Evolutionary conservation across 2,329 filamentous ascomycete genomes (phyloP).

Genomic region (Byssochlamys sp.): DNA sequence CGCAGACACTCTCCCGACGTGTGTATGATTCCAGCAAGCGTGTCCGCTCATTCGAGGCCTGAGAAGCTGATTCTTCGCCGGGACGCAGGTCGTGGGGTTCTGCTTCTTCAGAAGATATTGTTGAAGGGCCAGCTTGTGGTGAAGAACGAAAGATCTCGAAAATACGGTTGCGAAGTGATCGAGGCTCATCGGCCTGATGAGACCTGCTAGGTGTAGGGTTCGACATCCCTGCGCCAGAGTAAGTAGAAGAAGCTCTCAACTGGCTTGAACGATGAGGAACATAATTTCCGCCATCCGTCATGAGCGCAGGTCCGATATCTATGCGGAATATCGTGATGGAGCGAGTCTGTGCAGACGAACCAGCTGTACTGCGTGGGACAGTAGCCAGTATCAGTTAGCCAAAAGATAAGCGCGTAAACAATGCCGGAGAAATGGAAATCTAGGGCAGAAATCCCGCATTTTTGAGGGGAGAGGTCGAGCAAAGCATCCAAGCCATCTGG

Average conservation of each 20-base stretch:
- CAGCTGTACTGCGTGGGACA: conserved; percentile 5
- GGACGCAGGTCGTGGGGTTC: conserved; percentile 2
- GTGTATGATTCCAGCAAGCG: conserved; percentile 32
- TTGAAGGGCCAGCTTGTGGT: conserved; percentile 7
- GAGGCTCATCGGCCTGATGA: conserved; percentile 14
- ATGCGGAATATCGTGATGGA: not conserved
- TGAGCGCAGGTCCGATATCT: not conserved
- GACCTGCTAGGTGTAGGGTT: conserved; percentile 13
- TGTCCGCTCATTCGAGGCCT: conserved; percentile 24
- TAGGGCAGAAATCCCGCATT: not conserved
- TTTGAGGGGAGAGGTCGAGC: not conserved
- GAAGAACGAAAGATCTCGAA: conserved; percentile 21
- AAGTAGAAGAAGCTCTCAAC: conserved; percentile 5
- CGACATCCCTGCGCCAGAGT: conserved; percentile 14
- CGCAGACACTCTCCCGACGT: conserved; percentile 26
- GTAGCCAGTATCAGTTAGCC: conserved; percentile 16
- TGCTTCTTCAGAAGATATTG: conserved; percentile 4
- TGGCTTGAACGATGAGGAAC: conserved; percentile 1
- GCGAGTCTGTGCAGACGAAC: not conserved
- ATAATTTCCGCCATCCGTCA: not conserved
- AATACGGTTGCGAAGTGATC: conserved; percentile 22
- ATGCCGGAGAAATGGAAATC: conserved; percentile 7
- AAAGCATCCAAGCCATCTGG: not conserved
- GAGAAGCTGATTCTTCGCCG: conserved; percentile 7
- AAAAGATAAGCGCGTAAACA: conserved; percentile 3